These are phyloP conservation scores for Colletotrichum euphorbiae DNA, from an alignment of 2,329 filamentous ascomycete genomes.

Conservation along the genomic window DNA sequence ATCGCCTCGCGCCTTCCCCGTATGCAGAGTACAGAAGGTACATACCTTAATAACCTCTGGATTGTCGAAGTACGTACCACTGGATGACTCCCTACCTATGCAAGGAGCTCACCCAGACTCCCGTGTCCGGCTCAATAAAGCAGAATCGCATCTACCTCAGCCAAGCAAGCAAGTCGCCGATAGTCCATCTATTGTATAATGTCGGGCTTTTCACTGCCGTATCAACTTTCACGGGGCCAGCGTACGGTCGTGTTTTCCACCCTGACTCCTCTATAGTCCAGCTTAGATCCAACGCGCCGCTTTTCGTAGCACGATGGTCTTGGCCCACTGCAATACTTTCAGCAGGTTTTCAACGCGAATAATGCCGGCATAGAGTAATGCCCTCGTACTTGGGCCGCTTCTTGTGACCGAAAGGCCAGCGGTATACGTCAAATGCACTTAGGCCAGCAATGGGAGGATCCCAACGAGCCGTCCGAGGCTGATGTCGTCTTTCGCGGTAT, in stretches of 20 bases:
- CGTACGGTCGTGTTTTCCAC: too few relatives aligned
- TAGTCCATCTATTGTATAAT: background rate
- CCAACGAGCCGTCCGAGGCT: background rate
- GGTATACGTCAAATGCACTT: background rate
- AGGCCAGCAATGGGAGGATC: too few relatives aligned
- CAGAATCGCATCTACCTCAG: background rate
- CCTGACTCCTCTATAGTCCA: too few relatives aligned
- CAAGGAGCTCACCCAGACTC: too few relatives aligned
- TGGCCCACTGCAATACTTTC: constrained; percentile 10
- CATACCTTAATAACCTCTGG: too few relatives aligned
- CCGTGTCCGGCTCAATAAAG: too few relatives aligned
- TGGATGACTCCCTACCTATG: too few relatives aligned
- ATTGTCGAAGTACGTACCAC: too few relatives aligned
- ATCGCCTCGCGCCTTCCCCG: too few relatives aligned
- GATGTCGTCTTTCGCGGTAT: constrained; percentile 3
- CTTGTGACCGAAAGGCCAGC: background rate
- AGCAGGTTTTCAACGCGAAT: constrained; percentile 18
- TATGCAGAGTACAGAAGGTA: too few relatives aligned
- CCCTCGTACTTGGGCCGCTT: constrained; percentile 1
- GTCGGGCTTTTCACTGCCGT: background rate
- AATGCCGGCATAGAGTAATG: background rate
- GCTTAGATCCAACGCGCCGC: too few relatives aligned
- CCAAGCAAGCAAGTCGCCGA: background rate
- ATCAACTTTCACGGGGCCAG: too few relatives aligned
- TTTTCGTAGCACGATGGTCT: background rate